phyloP scores from a whole-genome alignment of 163 green algal genomes.

The Scenedesmus sp. region DNA sequence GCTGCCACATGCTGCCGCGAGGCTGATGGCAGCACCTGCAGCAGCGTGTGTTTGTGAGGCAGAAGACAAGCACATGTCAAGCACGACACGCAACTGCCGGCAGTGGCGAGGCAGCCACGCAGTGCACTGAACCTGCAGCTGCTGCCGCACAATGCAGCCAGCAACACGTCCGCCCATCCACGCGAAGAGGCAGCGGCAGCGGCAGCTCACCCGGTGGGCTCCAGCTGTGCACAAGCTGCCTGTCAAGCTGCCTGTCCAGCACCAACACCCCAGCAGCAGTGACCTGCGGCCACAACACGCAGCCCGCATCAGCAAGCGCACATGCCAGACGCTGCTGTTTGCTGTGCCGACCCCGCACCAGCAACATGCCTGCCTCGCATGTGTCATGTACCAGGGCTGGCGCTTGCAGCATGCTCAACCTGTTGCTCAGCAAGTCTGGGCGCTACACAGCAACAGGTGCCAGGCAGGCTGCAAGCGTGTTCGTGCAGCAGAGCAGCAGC shows the following conservation, averaged over 20 bases:
- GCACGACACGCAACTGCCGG: neutral
- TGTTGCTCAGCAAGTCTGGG: too few relatives aligned
- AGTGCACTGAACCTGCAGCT: neutral
- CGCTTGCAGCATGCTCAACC: too few relatives aligned
- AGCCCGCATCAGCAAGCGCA: neutral
- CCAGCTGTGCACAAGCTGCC: slow-evolving; percentile 19
- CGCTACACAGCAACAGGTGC: too few relatives aligned
- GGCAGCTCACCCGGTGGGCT: neutral
- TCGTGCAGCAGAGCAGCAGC: neutral
- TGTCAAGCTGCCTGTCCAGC: neutral
- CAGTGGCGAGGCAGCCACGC: neutral
- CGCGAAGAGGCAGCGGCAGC: neutral
- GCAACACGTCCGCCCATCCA: neutral
- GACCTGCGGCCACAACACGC: neutral
- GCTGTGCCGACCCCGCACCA: neutral
- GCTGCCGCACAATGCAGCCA: too few relatives aligned
- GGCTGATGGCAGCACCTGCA: slow-evolving; percentile 14
- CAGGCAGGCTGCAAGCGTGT: too few relatives aligned
- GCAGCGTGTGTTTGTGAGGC: neutral
- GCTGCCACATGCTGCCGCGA: slow-evolving; percentile 28
- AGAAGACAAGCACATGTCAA: neutral
- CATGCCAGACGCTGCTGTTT: neutral
- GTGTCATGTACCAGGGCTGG: neutral
- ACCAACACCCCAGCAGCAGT: slow-evolving; percentile 43
- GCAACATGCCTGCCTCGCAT: too few relatives aligned